Evolutionary conservation across 352 stramenopile genomes (phyloP).

Genomic region (Globisporangium splendens): DNA sequence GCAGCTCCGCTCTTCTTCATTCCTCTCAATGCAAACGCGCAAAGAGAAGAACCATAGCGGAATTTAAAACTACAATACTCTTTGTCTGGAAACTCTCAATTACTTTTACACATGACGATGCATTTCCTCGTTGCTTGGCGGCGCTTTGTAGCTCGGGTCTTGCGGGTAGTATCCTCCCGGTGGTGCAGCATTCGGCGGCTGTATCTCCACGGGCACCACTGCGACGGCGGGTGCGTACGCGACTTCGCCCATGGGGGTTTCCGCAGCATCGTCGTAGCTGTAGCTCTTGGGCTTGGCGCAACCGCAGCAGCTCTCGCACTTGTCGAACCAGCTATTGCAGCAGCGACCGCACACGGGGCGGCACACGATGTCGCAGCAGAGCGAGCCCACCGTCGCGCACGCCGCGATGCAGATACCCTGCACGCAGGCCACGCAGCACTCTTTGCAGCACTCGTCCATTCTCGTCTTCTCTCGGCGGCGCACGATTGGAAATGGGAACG

Average conservation of each 20-base stretch:
- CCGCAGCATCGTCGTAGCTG: slow-evolving; percentile 5
- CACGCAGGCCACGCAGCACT: slow-evolving; percentile 7
- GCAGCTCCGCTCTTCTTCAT: not conserved
- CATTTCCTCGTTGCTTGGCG: slow-evolving; percentile 6
- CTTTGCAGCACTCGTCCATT: slow-evolving; percentile 8
- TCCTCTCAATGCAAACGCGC: not conserved
- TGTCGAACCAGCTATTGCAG: slow-evolving; percentile 12
- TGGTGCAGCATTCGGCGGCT: slow-evolving; percentile 1
- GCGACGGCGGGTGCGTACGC: slow-evolving; percentile 3
- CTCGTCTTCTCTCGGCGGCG: not conserved
- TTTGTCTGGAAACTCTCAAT: not conserved
- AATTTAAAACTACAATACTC: not conserved
- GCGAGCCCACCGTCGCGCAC: slow-evolving; percentile 4
- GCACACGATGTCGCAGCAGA: slow-evolving; percentile 13
- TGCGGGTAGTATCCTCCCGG: not conserved
- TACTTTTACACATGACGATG: not conserved
- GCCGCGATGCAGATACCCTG: slow-evolving; percentile 13
- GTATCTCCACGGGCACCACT: slow-evolving; percentile 6
- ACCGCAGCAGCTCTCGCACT: slow-evolving; percentile 9
- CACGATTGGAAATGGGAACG: not conserved
- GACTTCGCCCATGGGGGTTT: not conserved
- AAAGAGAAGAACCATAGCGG: not conserved
- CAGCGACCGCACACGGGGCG: slow-evolving; percentile 8
- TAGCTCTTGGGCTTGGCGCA: slow-evolving; percentile 6
- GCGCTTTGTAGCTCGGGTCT: not conserved